Conservation (phyloP, 2,329 filamentous ascomycete species). For the Epichloe amarillans region DNA sequence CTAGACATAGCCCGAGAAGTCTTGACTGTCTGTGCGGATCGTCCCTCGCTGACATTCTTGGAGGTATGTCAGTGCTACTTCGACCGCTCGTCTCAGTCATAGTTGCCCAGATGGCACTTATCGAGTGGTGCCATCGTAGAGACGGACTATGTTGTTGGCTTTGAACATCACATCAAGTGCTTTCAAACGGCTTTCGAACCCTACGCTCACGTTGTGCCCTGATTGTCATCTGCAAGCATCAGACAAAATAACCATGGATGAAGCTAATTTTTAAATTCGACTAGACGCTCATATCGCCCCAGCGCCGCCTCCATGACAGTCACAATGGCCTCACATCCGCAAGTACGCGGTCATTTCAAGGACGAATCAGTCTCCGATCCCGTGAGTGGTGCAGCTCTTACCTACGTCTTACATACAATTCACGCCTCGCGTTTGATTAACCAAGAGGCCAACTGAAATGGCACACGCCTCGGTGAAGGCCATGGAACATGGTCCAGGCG, state of each 20-base stretch:
- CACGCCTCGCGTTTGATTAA: neutral
- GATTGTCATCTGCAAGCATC: neutral
- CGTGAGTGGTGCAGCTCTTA: conserved; percentile 6
- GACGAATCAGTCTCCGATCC: conserved; percentile 8
- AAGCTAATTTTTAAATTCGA: neutral
- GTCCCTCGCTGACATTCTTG: neutral
- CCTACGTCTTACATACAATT: neutral
- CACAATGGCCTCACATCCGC: conserved; percentile 10
- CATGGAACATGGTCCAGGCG: neutral
- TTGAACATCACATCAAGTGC: too few relatives aligned
- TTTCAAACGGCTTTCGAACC: too few relatives aligned
- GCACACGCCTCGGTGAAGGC: conserved; percentile 1
- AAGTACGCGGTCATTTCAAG: conserved; percentile 10
- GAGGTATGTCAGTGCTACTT: neutral
- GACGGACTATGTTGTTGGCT: neutral
- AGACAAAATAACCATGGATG: neutral
- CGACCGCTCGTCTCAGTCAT: neutral
- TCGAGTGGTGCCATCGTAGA: neutral
- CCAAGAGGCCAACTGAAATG: conserved; percentile 1
- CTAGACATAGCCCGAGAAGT: neutral
- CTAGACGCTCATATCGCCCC: neutral
- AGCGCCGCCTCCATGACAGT: conserved; percentile 7
- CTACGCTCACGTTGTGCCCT: neutral
- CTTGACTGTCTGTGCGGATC: neutral
- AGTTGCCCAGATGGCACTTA: neutral